These are phyloP conservation scores for Allium cepa DNA, from an alignment of 106 monocot species.

Conservation along the genomic window DNA sequence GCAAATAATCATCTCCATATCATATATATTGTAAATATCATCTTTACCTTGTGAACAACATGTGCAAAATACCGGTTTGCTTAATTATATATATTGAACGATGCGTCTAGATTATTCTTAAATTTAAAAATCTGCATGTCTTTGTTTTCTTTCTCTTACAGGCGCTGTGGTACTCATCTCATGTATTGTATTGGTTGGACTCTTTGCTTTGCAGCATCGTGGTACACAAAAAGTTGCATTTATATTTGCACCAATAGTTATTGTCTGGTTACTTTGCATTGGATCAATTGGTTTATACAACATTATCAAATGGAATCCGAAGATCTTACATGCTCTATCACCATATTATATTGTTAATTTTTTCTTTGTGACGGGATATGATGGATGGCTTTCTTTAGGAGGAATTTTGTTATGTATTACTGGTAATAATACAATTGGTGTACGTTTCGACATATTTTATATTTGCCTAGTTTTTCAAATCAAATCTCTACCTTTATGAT, in stretches of 20 bases:
- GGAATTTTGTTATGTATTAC: constrained; percentile 79
- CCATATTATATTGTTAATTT: constrained; percentile 73
- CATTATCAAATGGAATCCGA: constrained; percentile 68
- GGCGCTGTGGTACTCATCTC: constrained; percentile 64
- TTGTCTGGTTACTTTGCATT: constrained; percentile 70
- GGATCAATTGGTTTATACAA: constrained; percentile 73
- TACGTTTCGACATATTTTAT: neutral
- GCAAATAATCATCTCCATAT: too few relatives aligned
- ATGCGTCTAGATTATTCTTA: too few relatives aligned
- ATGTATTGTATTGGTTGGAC: constrained; percentile 78
- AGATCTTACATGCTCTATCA: constrained; percentile 60
- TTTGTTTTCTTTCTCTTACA: constrained; percentile 15
- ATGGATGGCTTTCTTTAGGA: constrained; percentile 87
- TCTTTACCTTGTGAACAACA: too few relatives aligned
- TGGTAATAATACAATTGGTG: constrained; percentile 21
- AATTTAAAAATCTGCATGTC: neutral
- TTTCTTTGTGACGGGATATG: constrained; percentile 51
- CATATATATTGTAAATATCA: too few relatives aligned
- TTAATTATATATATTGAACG: too few relatives aligned
- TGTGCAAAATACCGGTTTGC: too few relatives aligned
- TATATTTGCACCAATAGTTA: constrained; percentile 81
- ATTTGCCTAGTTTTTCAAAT: neutral
- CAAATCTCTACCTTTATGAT: neutral
- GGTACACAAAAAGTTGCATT: constrained; percentile 89
- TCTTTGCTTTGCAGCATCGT: constrained; percentile 84